Conservation (phyloP, 805 yeast genomes). For the Tetrapisispora pingtungensis region DNA sequence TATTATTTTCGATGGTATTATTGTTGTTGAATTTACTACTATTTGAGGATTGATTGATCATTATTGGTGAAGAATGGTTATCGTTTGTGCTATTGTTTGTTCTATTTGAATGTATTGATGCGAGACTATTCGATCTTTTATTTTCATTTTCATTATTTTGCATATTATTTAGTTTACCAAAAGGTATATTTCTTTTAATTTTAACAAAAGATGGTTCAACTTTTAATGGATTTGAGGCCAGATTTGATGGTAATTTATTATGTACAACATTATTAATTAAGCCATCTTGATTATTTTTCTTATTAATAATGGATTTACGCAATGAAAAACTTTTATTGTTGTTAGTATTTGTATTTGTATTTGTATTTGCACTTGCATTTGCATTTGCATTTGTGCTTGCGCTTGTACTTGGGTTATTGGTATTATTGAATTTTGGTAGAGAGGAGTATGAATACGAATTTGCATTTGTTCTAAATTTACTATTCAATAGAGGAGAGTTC, state of each 20-base stretch:
- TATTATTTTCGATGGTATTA: conserved; percentile 8
- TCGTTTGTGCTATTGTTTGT: neutral
- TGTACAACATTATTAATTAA: conserved; percentile 2
- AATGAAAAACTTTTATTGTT: neutral
- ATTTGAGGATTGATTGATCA: neutral
- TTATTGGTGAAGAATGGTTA: neutral
- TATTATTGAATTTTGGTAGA: neutral
- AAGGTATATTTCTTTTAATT: conserved; percentile 41
- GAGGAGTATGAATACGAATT: conserved; percentile 1
- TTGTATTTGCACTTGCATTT: neutral
- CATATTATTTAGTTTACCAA: conserved; percentile 7
- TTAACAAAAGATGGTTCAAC: conserved; percentile 57
- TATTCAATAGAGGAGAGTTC: neutral
- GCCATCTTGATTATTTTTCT: neutral
- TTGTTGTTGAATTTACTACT: conserved; percentile 6
- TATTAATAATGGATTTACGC: neutral
- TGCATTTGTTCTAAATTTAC: neutral
- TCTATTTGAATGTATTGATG: neutral
- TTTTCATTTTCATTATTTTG: neutral
- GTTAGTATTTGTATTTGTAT: neutral
- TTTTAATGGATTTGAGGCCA: conserved; percentile 60
- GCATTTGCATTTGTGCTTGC: neutral
- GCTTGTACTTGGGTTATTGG: neutral
- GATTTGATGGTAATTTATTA: conserved; percentile 33
- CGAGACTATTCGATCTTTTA: neutral